phyloP scores from a whole-genome alignment of 2,329 filamentous ascomycete species.

The Colletotrichum gloeosporioides region DNA sequence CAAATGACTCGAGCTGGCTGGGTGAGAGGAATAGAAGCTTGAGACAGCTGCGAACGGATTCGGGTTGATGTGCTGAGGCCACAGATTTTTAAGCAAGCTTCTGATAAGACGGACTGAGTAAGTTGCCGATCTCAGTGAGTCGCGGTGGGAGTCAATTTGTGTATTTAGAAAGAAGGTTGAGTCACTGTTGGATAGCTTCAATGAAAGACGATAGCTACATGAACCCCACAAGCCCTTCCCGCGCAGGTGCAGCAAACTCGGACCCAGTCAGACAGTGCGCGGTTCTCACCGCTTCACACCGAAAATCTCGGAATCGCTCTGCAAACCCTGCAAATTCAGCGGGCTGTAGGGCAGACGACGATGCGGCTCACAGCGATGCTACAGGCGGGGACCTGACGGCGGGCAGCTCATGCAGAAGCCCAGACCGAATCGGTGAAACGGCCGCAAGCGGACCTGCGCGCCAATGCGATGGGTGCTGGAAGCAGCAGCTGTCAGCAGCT shows the following conservation, averaged over 20 bases:
- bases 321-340: background rate
- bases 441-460: constrained; percentile 13
- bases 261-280: background rate
- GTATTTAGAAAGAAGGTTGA: background rate
- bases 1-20: background rate
- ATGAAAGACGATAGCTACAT: background rate
- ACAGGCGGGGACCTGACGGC: background rate
- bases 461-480: background rate
- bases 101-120: background rate
- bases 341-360: background rate
- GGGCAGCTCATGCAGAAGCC: background rate
- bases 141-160: background rate
- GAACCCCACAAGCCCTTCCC: background rate
- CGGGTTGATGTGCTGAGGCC: background rate
- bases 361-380: background rate
- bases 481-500: background rate
- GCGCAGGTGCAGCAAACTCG: constrained; percentile 7
- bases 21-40: background rate
- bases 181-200: constrained; percentile 17
- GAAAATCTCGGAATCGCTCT: constrained; percentile 17
- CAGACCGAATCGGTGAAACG: constrained; percentile 3
- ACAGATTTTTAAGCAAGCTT: background rate
- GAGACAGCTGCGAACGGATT: background rate
- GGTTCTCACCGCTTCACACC: constrained; percentile 20
- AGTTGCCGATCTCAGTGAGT: background rate